Evolutionary conservation across 2,329 filamentous ascomycete species (phyloP), one percentile per base, ranked within the genome.

Genomic region (Fusarium nelsonii): DNA sequence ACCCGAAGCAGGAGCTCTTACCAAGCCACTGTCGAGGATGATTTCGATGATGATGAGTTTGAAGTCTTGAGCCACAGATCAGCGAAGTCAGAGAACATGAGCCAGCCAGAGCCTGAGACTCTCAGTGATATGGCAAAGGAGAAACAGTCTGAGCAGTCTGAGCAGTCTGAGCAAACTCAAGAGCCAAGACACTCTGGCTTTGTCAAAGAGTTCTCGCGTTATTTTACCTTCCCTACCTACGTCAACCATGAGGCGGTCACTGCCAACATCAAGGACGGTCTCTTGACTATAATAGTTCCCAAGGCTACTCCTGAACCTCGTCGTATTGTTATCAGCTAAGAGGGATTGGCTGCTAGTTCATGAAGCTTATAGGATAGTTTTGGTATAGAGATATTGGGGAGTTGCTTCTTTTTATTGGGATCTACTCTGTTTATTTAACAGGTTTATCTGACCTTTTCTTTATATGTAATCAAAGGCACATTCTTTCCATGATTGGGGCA

Each of bases 191-290:
- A 73, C 74, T 34, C 72, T 57, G 43, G 50, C 61, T 41, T 55
- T 49, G n/a, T 23, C 40, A 61, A 89, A 74, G 84, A 88, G 69
- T 92, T 92, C 80, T 83, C 85, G 20, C 85, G 90, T 65, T 85
- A 83, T 44, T 91, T 92, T 80, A 86, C 80, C 75, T 91, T 92
- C 82, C 88, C 89, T 0, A 78, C 79, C 46, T 84, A 84, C 11
- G 84, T 92, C 58, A 85, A 91, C 73, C 84, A 86, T 69, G 85
- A 87, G 16, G 78, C 75, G 5, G 90, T 92, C 40, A 81, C 79
- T 39, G 90, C 90, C 33, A 82, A 78, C 2, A 40, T 62, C 4
- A 62, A 62, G 57, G 57, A 62, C 28, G 59, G 59, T 10, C 57
- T 62, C 5, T 28, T 62, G 23, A 62, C 59, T 0, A 12, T 62